A percentile compares a stretch with the other conserved stretches of the same genome.
Conservation (phyloP, 2,329 filamentous ascomycete species). For the Allantophomopsis cytisporea region DNA sequence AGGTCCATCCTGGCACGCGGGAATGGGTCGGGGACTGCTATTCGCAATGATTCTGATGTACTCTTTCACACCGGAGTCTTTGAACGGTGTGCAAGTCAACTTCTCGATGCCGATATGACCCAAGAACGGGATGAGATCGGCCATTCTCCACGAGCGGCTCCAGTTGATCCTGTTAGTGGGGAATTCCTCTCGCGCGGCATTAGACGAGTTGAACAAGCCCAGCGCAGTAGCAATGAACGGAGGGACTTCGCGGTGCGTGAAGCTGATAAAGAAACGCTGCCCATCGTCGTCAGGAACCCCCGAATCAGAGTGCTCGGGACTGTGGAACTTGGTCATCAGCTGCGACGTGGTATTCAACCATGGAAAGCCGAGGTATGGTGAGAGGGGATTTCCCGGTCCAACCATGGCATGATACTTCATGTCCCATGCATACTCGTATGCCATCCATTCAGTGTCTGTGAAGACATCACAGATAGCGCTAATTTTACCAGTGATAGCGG, state of each 20-base stretch:
- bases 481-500: constrained; percentile 43
- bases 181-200: constrained; percentile 49
- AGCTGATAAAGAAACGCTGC: constrained; percentile 52
- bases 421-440: constrained; percentile 51
- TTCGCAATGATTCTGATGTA: constrained; percentile 38
- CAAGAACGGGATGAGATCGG: constrained; percentile 49
- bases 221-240: constrained; percentile 53
- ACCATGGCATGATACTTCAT: constrained; percentile 51
- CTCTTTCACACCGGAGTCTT: constrained; percentile 37
- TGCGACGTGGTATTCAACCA: constrained; percentile 50
- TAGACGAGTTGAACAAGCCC: constrained; percentile 57
- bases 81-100: constrained; percentile 42
- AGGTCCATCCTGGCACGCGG: constrained; percentile 33
- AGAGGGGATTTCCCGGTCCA: constrained; percentile 45
- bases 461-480: constrained; percentile 51
- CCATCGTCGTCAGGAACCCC: constrained; percentile 13
- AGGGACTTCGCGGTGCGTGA: constrained; percentile 56
- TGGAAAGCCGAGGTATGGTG: constrained; percentile 46
- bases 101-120: constrained; percentile 54
- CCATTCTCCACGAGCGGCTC: constrained; percentile 47
- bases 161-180: constrained; percentile 48
- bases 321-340: constrained; percentile 24
- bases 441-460: constrained; percentile 48
- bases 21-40: constrained; percentile 31
- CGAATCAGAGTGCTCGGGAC: constrained; percentile 3